Conservation (phyloP, 1,139 yeast genomes). For the Blastobotrys malaysiensis region DNA sequence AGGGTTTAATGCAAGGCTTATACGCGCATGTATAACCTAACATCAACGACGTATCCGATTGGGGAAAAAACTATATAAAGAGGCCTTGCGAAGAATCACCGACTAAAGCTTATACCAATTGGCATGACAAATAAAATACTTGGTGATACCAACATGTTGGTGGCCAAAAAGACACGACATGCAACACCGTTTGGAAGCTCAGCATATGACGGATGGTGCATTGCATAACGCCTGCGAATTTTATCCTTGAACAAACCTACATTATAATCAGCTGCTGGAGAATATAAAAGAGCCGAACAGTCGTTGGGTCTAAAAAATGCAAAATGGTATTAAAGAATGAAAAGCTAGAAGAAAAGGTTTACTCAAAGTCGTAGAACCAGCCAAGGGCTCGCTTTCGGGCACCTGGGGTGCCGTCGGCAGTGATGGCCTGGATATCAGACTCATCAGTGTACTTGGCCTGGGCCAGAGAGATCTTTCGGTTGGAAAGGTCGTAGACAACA, state of each 20-base stretch:
- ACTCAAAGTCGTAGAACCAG: not conserved
- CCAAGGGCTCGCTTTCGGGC: slow-evolving; percentile 13
- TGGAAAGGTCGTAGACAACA: slow-evolving; percentile 69
- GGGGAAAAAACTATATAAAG: too few relatives aligned
- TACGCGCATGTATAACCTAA: not conserved
- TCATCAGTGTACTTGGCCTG: slow-evolving; percentile 40
- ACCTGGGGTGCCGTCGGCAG: slow-evolving; percentile 13
- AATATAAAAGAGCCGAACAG: not conserved
- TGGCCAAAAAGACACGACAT: too few relatives aligned
- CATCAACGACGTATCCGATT: not conserved
- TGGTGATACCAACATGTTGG: too few relatives aligned
- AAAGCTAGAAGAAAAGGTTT: not conserved
- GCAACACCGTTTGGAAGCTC: not conserved
- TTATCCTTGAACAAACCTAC: not conserved
- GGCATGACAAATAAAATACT: not conserved
- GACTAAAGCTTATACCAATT: too few relatives aligned
- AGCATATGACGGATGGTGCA: not conserved
- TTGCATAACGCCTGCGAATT: not conserved
- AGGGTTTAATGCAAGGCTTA: not conserved
- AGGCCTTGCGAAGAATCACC: too few relatives aligned
- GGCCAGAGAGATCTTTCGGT: slow-evolving; percentile 57
- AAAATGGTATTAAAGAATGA: not conserved
- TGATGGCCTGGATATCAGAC: slow-evolving; percentile 16
- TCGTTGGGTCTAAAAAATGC: not conserved
- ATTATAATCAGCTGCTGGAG: not conserved